phyloP scores from a whole-genome alignment of 2,329 filamentous ascomycete species.

The Pseudopithomyces maydicus region DNA sequence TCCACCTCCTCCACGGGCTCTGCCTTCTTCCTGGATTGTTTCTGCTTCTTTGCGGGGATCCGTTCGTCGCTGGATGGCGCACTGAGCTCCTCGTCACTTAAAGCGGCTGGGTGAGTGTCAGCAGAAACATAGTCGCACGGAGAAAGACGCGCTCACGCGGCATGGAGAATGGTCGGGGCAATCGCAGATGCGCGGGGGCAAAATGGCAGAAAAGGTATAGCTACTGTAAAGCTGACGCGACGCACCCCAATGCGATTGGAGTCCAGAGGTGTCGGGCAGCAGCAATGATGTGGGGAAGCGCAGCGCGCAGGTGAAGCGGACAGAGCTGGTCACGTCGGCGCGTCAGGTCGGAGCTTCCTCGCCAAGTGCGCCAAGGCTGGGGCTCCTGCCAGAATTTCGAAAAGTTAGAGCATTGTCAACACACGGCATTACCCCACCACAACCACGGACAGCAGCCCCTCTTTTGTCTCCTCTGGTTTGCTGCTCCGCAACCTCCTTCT shows the following conservation, averaged over 20 bases:
- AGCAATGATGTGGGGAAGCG: conserved; percentile 8
- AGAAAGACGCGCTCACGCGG: conserved; percentile 36
- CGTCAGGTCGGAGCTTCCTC: conserved; percentile 14
- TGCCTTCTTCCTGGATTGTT: conserved; percentile 15
- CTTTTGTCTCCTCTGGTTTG: conserved; percentile 8
- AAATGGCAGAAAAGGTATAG: neutral
- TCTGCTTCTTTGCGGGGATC: conserved; percentile 32
- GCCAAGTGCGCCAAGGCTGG: conserved; percentile 10
- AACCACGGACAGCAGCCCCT: conserved; percentile 13
- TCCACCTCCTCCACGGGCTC: conserved; percentile 18
- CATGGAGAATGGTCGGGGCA: conserved; percentile 29
- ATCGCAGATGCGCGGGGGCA: conserved; percentile 1
- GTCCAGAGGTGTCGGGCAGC: conserved; percentile 9
- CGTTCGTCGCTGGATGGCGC: conserved; percentile 37
- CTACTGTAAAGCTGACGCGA: conserved; percentile 5
- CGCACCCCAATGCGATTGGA: conserved; percentile 16
- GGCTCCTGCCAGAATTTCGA: conserved; percentile 19
- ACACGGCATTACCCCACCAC: conserved; percentile 33
- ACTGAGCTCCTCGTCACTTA: conserved; percentile 46
- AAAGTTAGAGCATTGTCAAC: conserved; percentile 18
- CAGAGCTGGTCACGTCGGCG: conserved; percentile 10
- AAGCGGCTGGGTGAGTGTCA: conserved; percentile 40
- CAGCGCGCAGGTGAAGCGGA: neutral
- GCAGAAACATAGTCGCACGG: conserved; percentile 5
- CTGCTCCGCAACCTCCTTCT: conserved; percentile 8